Base-by-base conservation (phyloP, 2,329 filamentous ascomycete species). In the Xylaria polymorpha region DNA sequence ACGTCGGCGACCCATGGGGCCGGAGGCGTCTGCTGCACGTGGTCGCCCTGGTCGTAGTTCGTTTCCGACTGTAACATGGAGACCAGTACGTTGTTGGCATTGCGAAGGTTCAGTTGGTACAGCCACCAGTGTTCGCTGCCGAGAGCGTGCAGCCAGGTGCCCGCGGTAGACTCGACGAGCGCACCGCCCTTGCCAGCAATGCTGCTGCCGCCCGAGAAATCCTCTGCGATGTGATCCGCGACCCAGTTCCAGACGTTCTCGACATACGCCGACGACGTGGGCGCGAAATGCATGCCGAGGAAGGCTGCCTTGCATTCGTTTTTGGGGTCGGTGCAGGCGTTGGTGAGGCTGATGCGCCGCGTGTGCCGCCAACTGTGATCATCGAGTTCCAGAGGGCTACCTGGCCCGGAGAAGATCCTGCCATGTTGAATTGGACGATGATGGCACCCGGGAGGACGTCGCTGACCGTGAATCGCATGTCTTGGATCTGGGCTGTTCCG, bases 401-500 rank as follows among this genome's bases (percentile, higher is more conserved):
- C 32, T 78, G 75, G 6, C 80, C 80, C 0, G 80, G 80, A 1
- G 68, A 59, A 7, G 68, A 64, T 1, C 80, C 80, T 6, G 78
- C 79, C 60, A 80, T 77, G 72, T 82, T 77, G 67, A 81, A 79
- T 71, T 80, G 79, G n/a, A 92, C 83, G 18, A 92, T 79, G 8
- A 91, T 85, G 6, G 89, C 88, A 39, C 90, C 88, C 8, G 86
- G 82, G 8, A 88, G 83, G 9, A 87, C 84, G 6, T 90, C 89
- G 68, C 85, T 82, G 1, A 89, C 90, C 69, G 86, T 85, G 53
- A 93, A 84, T 48, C 92, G 85, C 79, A 91, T 86, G 73, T 93
- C 90, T 2, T 85, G 86, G 81, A 88, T 88, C 76, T 92, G 89
- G 7, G 91, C 84, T 1, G 77, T 80, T 14, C 91, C 91, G 8